phyloP scores from a whole-genome alignment of 148 eudicot species.

The Rhododendron mucronatum region DNA sequence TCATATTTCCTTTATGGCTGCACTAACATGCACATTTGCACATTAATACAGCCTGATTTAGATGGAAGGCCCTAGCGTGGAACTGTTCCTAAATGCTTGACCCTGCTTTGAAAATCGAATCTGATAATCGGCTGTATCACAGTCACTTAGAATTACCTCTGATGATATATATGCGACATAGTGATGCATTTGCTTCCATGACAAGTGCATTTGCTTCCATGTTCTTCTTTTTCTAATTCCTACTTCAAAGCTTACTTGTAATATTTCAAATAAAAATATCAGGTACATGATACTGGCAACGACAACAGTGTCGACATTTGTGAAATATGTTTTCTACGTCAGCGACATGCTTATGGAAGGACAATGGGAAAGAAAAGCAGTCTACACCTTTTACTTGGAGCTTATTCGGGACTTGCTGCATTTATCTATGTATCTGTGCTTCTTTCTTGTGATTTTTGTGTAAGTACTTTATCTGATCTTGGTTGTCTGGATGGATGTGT shows the following conservation, averaged over 20 bases:
- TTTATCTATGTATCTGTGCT: slow-evolving; percentile 94
- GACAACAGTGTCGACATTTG: slow-evolving; percentile 79
- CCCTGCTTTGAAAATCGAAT: not conserved
- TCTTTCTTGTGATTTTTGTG: slow-evolving; percentile 93
- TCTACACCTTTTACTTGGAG: slow-evolving; percentile 93
- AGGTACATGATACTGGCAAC: slow-evolving; percentile 99
- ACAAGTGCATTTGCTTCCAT: not conserved
- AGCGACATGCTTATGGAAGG: slow-evolving; percentile 99
- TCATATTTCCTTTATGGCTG: not conserved
- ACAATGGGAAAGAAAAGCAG: slow-evolving; percentile 97
- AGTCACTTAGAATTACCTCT: not conserved
- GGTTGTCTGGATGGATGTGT: not conserved
- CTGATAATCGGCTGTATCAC: not conserved
- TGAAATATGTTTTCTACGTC: slow-evolving; percentile 80
- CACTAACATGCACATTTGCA: not conserved
- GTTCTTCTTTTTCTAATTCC: not conserved
- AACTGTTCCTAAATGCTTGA: not conserved
- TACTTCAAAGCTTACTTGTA: not conserved
- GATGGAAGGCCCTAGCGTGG: not conserved
- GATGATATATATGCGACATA: not conserved
- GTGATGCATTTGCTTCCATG: not conserved
- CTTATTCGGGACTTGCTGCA: slow-evolving; percentile 91
- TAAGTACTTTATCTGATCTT: slow-evolving; percentile 40
- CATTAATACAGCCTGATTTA: not conserved
- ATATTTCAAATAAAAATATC: slow-evolving; percentile 8